Evolutionary conservation across 495 filamentous ascomycete species (phyloP).

Genomic region (Lophium mytilinum): DNA sequence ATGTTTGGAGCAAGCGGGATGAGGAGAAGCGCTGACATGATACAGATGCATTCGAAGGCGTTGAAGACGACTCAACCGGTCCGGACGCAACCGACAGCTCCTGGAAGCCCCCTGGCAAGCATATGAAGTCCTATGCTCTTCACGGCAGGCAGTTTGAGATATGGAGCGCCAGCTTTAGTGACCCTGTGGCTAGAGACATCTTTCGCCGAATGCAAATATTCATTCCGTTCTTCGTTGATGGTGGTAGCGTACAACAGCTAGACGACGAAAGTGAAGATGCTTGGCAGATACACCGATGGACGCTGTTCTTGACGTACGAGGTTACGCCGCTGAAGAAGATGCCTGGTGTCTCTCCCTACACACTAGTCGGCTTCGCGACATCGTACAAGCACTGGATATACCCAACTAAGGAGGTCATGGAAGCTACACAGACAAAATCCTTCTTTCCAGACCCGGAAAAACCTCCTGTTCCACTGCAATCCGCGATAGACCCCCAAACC

Average conservation of each 20-base stretch:
- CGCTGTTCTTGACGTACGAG: conserved; percentile 60
- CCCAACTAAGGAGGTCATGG: conserved; percentile 29
- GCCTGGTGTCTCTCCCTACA: conserved; percentile 49
- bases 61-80: background rate
- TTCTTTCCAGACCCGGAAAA: conserved; percentile 29
- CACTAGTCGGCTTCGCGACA: conserved; percentile 78
- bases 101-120: conserved; percentile 51
- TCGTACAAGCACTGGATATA: conserved; percentile 76
- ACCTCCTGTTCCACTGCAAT: background rate
- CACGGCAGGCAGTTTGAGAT: conserved; percentile 50
- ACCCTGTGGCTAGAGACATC: conserved; percentile 53
- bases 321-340: conserved; percentile 15
- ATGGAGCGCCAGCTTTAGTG: conserved; percentile 50
- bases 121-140: conserved; percentile 44
- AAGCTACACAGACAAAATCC: conserved; percentile 30
- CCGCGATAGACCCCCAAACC: conserved; percentile 10
- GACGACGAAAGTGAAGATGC: conserved; percentile 48
- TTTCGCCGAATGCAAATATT: conserved; percentile 74
- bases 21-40: background rate
- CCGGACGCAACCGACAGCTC: conserved; percentile 23
- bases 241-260: conserved; percentile 61
- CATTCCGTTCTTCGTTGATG: conserved; percentile 86
- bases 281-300: conserved; percentile 74
- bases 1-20: background rate
- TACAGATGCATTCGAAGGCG: conserved; percentile 7